Percentiles rank a stretch among this genome's conserved stretches.
Evolutionary conservation across 2,329 filamentous ascomycete genomes (phyloP).

Genomic region (Atkinsonella hypoxylon): DNA sequence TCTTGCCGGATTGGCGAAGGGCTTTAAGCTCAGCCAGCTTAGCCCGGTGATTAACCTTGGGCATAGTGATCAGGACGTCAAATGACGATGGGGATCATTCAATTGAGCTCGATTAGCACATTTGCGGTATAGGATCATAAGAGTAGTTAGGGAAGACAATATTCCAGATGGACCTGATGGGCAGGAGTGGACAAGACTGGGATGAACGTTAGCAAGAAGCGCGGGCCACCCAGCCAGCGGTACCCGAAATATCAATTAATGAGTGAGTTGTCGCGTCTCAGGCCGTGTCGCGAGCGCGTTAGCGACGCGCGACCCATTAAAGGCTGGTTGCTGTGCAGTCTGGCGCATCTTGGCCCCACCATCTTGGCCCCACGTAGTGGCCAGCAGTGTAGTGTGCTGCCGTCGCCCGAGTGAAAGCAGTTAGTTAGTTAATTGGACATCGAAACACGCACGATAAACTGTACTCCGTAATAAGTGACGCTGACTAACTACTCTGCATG

Average conservation of each 20-base stretch:
- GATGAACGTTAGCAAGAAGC: not conserved
- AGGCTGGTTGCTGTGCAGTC: not conserved
- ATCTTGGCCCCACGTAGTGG: too few relatives aligned
- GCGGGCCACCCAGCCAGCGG: not conserved
- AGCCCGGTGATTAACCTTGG: constrained; percentile 28
- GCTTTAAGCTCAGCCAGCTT: constrained; percentile 70
- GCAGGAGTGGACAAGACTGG: not conserved
- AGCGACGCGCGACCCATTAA: not conserved
- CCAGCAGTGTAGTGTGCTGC: too few relatives aligned
- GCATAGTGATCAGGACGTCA: constrained; percentile 18
- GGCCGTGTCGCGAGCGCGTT: constrained; percentile 4
- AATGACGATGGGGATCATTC: constrained; percentile 9
- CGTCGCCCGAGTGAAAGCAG: too few relatives aligned
- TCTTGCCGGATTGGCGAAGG: constrained; percentile 81
- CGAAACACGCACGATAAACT: too few relatives aligned
- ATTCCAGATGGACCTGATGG: not conserved
- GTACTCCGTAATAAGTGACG: too few relatives aligned
- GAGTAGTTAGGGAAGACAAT: not conserved
- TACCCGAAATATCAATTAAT: not conserved
- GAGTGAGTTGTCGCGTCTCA: constrained; percentile 3
- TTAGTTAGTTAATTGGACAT: too few relatives aligned
- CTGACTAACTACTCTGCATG: too few relatives aligned
- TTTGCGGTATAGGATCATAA: not conserved
- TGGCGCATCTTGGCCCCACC: too few relatives aligned
- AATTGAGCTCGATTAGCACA: not conserved